These are phyloP conservation scores for Trametes cingulata DNA, from an alignment of 768 basidiomycete genomes.

Conservation along the genomic window DNA sequence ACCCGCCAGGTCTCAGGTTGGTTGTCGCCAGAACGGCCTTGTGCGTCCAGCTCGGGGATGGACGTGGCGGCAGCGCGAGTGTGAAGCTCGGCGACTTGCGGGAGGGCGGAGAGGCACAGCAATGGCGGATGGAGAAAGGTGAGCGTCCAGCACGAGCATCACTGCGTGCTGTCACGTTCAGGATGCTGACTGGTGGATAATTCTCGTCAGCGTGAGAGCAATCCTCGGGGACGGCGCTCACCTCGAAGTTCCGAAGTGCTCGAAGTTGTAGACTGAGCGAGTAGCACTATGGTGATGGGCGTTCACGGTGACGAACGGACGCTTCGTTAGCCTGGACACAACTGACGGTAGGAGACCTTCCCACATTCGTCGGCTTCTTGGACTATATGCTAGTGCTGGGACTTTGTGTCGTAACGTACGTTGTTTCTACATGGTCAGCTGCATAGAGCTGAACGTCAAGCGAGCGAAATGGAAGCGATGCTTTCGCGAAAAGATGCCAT, in stretches of 20 bases:
- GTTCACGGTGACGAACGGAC: too few relatives aligned
- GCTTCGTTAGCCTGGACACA: too few relatives aligned
- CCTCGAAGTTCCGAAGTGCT: too few relatives aligned
- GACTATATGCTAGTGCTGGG: not conserved
- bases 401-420: not conserved
- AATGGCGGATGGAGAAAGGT: slow-evolving; percentile 20
- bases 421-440: not conserved
- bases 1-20: not conserved
- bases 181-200: too few relatives aligned
- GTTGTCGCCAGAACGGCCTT: not conserved
- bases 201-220: too few relatives aligned
- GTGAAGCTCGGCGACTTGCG: slow-evolving; percentile 11
- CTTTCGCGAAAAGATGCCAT: too few relatives aligned
- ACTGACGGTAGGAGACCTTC: too few relatives aligned
- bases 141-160: not conserved
- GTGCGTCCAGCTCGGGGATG: slow-evolving; percentile 1
- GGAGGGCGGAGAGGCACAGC: slow-evolving; percentile 8
- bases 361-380: not conserved
- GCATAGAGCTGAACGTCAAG: too few relatives aligned
- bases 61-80: not conserved
- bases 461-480: too few relatives aligned
- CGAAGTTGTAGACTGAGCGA: too few relatives aligned
- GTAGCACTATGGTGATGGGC: too few relatives aligned
- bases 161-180: not conserved
- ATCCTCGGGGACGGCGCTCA: too few relatives aligned